Evolutionary conservation across 2,329 filamentous ascomycete genomes (phyloP).

Genomic region (Aspergillus sclerotialis): DNA sequence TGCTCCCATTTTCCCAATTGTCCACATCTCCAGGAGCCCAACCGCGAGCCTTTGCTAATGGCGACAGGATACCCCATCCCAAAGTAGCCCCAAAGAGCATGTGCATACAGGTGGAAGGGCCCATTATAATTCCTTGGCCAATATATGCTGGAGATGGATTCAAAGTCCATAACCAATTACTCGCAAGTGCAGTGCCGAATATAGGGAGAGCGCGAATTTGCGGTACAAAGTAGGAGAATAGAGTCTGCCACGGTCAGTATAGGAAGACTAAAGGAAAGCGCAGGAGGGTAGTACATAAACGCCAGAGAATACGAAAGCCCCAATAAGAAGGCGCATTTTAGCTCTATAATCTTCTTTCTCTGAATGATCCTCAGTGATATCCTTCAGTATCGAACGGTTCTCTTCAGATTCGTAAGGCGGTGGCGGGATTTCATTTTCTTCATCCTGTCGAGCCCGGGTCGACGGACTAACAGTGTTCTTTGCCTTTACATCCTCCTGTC

Average conservation of each 20-base stretch:
- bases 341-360: conserved; percentile 52
- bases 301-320: conserved; percentile 55
- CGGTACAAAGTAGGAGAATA: conserved; percentile 86
- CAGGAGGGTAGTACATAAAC: conserved; percentile 38
- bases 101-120: conserved; percentile 85
- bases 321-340: conserved; percentile 53
- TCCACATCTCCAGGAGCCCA: conserved; percentile 85
- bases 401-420: conserved; percentile 28
- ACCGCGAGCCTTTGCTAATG: conserved; percentile 72
- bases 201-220: conserved; percentile 78
- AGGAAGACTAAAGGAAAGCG: neutral
- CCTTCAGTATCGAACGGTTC: conserved; percentile 46
- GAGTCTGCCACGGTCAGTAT: conserved; percentile 50
- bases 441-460: conserved; percentile 10
- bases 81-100: conserved; percentile 87
- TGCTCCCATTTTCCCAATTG: conserved; percentile 88
- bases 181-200: conserved; percentile 67
- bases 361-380: conserved; percentile 21
- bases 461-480: conserved; percentile 15
- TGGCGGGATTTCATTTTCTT: conserved; percentile 23
- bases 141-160: conserved; percentile 97
- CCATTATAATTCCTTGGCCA: conserved; percentile 98
- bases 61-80: conserved; percentile 87
- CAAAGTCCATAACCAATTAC: conserved; percentile 86
- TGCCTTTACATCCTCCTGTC: conserved; percentile 35